Conservation (phyloP, 2,329 filamentous ascomycete species). For the Fusarium sulawesiense region DNA sequence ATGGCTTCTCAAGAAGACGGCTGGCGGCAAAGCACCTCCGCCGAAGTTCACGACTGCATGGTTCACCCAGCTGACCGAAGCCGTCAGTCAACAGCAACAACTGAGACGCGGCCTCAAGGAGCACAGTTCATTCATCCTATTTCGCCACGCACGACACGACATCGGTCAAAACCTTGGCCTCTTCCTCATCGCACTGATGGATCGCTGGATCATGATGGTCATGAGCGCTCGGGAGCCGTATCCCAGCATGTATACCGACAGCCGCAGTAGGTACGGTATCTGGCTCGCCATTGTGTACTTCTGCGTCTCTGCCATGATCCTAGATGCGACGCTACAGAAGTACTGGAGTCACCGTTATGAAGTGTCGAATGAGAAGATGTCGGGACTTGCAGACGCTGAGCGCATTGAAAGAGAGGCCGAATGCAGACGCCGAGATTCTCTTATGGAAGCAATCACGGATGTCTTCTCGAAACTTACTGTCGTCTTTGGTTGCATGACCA, state of each 20-base stretch:
- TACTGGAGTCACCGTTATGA: slow-evolving; percentile 26
- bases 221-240: slow-evolving; percentile 34
- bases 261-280: slow-evolving; percentile 27
- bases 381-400: neutral
- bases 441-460: neutral
- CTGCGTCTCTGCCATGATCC: slow-evolving; percentile 29
- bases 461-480: neutral
- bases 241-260: slow-evolving; percentile 32
- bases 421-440: neutral
- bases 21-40: neutral
- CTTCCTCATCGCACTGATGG: slow-evolving; percentile 34
- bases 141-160: slow-evolving; percentile 30
- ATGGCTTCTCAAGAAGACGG: slow-evolving; percentile 33
- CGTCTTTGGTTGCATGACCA: neutral
- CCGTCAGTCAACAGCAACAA: slow-evolving; percentile 21
- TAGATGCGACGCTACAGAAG: slow-evolving; percentile 30
- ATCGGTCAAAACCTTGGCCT: slow-evolving; percentile 35
- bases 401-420: neutral
- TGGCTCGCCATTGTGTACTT: slow-evolving; percentile 37
- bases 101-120: slow-evolving; percentile 31
- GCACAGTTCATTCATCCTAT: slow-evolving; percentile 28
- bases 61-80: slow-evolving; percentile 32
- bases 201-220: slow-evolving; percentile 38
- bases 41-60: slow-evolving; percentile 30
- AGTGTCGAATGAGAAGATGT: slow-evolving; percentile 17